Base-by-base conservation (phyloP, 768 basidiomycete genomes). In the Trametes villosa region DNA sequence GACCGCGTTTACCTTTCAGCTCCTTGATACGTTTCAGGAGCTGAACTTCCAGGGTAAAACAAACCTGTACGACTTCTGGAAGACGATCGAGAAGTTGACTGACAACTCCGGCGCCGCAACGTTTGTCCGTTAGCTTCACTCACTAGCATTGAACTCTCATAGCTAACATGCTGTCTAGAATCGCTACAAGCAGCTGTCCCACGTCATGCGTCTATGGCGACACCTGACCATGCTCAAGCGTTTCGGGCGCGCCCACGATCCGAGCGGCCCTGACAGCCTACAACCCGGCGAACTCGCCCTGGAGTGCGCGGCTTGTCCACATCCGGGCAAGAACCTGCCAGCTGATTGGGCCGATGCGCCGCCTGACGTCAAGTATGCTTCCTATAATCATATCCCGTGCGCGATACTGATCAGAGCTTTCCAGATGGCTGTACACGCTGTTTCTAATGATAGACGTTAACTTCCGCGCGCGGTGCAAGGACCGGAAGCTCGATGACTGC, bases 71-170 rank as follows among this genome's bases (percentile, higher is more conserved):
- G 73, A 77, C 44, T 78, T 72, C 60, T 77, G 74, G 47, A 56
- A 63, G 2, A 45, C 68, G 0, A 46, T 79, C 1, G 58, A 48
- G 1, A 57, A 66, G 9, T 27, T 61, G 15, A 74, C 73, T 0
- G 71, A 78, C 41, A 78, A 77, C 53, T 69, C 67, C 1, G 72
- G 74, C 0, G n/a, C n/a, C n/a, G n/a, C n/a, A n/a, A n/a, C n/a
- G 53, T 63, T 0, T 20, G 0, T 2, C 15, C 22, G 7, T 20
- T 4, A n/a, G 2, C 9, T n/a, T 9, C 12, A n/a, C n/a, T n/a
- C n/a, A n/a, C n/a, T n/a, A n/a, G n/a, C n/a, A n/a, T n/a, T 5
- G 7, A 6, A 20, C n/a, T 8, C 5, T 41, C 6, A 6, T 7
- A 6, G n/a, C 8, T 17, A 6, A 17, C 15, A 5, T 41, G 18